These are phyloP conservation scores for Paracorniculantispora psalliotae DNA, from an alignment of 2,329 filamentous ascomycete genomes.

Conservation along the genomic window DNA sequence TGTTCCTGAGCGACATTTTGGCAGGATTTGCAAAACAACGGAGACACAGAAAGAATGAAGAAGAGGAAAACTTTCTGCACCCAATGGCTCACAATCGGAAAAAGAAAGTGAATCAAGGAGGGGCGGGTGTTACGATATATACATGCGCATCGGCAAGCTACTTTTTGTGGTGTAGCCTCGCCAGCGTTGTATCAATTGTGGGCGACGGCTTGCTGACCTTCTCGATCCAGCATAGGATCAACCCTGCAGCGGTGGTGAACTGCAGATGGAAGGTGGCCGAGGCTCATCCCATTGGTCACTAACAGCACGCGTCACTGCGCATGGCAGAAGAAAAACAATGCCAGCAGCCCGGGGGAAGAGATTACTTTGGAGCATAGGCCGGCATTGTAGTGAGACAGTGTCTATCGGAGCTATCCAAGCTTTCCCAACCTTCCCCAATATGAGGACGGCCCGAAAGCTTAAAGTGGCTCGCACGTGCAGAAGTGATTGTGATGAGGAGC, in stretches of 20 bases:
- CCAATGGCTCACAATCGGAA: background rate
- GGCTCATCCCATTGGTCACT: background rate
- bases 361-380: background rate
- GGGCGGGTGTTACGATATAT: background rate
- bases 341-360: background rate
- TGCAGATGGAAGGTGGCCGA: background rate
- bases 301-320: background rate
- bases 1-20: constrained; percentile 15
- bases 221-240: constrained; percentile 5
- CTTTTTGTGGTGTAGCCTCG: background rate
- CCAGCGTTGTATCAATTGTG: constrained; percentile 1
- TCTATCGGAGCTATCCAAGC: background rate
- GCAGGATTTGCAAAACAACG: background rate
- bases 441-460: background rate
- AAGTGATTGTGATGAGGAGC: background rate
- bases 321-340: background rate
- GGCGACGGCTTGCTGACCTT: constrained; percentile 3
- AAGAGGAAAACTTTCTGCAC: background rate
- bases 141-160: background rate
- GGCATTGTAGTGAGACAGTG: constrained; percentile 4
- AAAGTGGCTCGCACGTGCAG: background rate
- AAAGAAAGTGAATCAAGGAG: too few relatives aligned
- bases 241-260: background rate
- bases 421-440: too few relatives aligned
- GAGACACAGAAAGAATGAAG: background rate